Percentiles rank a stretch among this genome's conserved stretches.
These are phyloP conservation scores for Exophiala lecanii-corni DNA, from an alignment of 2,329 filamentous ascomycete genomes.

Conservation along the genomic window DNA sequence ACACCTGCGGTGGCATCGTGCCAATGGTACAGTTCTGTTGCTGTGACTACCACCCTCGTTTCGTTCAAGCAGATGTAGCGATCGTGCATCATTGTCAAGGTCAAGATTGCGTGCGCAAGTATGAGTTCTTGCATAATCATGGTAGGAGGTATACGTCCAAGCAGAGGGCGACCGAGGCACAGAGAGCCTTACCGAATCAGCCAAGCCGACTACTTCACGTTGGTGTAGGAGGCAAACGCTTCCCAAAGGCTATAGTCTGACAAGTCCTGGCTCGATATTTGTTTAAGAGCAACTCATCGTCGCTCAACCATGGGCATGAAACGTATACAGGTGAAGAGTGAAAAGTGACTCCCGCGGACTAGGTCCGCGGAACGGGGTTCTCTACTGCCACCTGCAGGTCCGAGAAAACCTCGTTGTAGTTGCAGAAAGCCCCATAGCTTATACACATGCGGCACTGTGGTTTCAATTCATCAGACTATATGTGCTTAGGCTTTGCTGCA, in stretches of 20 bases:
- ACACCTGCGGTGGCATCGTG: slow-evolving; percentile 18
- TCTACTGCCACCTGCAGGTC: slow-evolving; percentile 25
- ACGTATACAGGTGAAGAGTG: no score
- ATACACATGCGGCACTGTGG: slow-evolving; percentile 42
- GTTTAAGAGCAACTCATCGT: not conserved
- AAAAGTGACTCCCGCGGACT: not conserved
- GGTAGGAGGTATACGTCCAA: no score
- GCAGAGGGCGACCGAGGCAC: no score
- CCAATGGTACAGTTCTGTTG: slow-evolving; percentile 43
- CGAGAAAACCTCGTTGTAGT: slow-evolving; percentile 38
- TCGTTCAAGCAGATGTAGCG: no score
- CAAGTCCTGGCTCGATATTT: not conserved
- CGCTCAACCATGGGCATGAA: no score
- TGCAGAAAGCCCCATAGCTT: slow-evolving; percentile 45
- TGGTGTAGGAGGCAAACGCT: slow-evolving; percentile 4
- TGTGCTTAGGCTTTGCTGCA: no score
- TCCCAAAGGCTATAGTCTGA: not conserved
- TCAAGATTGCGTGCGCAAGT: slow-evolving; percentile 52
- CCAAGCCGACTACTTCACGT: slow-evolving; percentile 3
- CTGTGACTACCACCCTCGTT: no score
- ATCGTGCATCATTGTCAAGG: slow-evolving; percentile 52
- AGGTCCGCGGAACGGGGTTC: not conserved
- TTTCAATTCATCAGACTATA: slow-evolving; percentile 45
- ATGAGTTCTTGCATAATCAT: slow-evolving; percentile 39
- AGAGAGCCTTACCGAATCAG: not conserved